A percentile compares a stretch with the other conserved stretches of the same genome.
phyloP scores from a whole-genome alignment of 2,329 filamentous ascomycete genomes.

The Colletotrichum melonis region DNA sequence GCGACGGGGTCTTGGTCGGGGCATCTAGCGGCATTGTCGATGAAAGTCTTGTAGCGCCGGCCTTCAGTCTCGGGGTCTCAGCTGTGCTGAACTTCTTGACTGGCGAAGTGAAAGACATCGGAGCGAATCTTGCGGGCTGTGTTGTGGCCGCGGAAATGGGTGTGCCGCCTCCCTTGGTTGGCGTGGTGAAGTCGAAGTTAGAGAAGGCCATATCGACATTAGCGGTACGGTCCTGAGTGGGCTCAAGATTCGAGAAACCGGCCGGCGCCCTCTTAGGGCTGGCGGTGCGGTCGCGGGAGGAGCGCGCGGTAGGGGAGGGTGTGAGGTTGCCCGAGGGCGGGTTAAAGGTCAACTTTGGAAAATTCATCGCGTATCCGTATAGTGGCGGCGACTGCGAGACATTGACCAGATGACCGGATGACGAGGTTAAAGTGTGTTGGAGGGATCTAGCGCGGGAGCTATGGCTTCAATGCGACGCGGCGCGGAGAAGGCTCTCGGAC shows the following conservation, averaged over 20 bases:
- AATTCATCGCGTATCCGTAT: background rate
- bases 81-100: conserved; percentile 13
- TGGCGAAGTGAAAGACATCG: conserved; percentile 4
- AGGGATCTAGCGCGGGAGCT: conserved; percentile 18
- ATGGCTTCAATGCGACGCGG: conserved; percentile 12
- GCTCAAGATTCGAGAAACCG: conserved; percentile 1
- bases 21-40: background rate
- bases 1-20: conserved; percentile 9
- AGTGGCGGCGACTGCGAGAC: background rate
- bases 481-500: background rate
- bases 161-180: conserved; percentile 20
- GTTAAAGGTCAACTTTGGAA: conserved; percentile 6
- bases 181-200: conserved; percentile 21
- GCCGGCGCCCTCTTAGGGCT: conserved; percentile 17
- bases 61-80: conserved; percentile 13
- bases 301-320: background rate
- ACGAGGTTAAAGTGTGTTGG: background rate
- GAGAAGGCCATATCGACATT: conserved; percentile 6
- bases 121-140: conserved; percentile 2
- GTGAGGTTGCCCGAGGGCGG: conserved; percentile 5
- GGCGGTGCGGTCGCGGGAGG: background rate
- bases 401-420: background rate
- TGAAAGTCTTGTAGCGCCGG: background rate
- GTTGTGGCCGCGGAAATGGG: conserved; percentile 23
- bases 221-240: background rate